Evolutionary conservation across 257 asterid species (phyloP).

Genomic region (Salvia hispanica): DNA sequence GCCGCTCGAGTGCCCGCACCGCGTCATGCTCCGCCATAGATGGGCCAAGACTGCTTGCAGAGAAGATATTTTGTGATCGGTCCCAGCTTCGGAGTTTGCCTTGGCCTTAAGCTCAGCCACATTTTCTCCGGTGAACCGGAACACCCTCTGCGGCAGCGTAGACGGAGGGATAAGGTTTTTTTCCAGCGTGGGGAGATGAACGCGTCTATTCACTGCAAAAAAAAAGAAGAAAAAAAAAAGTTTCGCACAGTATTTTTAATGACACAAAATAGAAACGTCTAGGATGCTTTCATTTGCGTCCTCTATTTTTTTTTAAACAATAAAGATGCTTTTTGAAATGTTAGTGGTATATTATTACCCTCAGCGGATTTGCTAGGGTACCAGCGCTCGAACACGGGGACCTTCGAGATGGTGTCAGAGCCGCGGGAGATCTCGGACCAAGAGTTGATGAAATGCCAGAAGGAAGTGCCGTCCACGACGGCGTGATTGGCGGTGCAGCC

Average conservation of each 20-base stretch:
- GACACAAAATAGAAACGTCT: too few species aligned
- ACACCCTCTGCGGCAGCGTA: conserved; percentile 30
- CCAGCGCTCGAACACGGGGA: conserved; percentile 38
- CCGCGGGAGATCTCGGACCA: conserved; percentile 54
- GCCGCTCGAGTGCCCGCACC: neutral
- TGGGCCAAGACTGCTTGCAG: conserved; percentile 49
- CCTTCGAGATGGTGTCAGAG: conserved; percentile 1
- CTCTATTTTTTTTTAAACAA: too few species aligned
- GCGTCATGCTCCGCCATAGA: conserved; percentile 38
- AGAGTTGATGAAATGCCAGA: conserved; percentile 53
- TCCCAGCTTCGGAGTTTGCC: conserved; percentile 39
- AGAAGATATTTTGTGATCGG: conserved; percentile 33
- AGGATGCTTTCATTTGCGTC: too few species aligned
- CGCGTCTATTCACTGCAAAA: neutral
- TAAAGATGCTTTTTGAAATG: too few species aligned
- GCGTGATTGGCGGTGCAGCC: conserved; percentile 43
- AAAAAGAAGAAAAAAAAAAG: too few species aligned
- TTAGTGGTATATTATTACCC: too few species aligned
- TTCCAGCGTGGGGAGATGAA: conserved; percentile 29
- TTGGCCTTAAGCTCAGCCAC: conserved; percentile 34
- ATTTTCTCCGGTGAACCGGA: conserved; percentile 36
- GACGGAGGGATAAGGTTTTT: neutral
- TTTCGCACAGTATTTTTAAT: too few species aligned
- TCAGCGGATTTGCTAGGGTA: neutral
- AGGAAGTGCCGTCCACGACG: conserved; percentile 36